Conservation (phyloP, 2,329 filamentous ascomycete species). For the Talaromyces marneffei region DNA sequence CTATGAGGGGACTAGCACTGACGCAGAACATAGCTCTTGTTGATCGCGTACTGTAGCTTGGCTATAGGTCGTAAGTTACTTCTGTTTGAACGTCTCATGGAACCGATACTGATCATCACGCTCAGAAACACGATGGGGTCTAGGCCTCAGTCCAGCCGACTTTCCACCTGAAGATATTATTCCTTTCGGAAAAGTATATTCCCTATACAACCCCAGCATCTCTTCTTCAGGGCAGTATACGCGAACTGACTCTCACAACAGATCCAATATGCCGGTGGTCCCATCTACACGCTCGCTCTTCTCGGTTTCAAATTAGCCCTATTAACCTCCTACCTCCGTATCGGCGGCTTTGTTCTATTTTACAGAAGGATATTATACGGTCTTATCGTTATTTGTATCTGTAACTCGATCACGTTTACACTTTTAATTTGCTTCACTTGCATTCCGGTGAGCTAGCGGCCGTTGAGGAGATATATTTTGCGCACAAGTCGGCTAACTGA, state of each 20-base stretch:
- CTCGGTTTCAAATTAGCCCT: slow-evolving; percentile 46
- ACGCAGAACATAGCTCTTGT: not conserved
- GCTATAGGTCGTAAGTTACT: slow-evolving; percentile 1
- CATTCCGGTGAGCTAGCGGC: slow-evolving; percentile 19
- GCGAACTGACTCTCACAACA: not conserved
- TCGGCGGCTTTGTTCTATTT: slow-evolving; percentile 35
- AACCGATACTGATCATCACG: not conserved
- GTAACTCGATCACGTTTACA: slow-evolving; percentile 37
- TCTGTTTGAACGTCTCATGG: not conserved
- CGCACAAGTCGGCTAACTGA: not conserved
- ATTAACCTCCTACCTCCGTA: slow-evolving; percentile 44
- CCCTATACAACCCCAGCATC: not conserved
- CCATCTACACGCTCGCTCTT: slow-evolving; percentile 27
- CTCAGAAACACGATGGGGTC: slow-evolving; percentile 26
- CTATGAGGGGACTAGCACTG: not conserved
- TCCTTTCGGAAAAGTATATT: slow-evolving; percentile 23
- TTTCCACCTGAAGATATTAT: slow-evolving; percentile 23
- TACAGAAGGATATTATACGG: slow-evolving; percentile 32
- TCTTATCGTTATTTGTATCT: slow-evolving; percentile 30
- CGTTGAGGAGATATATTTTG: slow-evolving; percentile 7
- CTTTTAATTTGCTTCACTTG: slow-evolving; percentile 25
- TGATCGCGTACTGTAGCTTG: not conserved
- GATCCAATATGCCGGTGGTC: slow-evolving; percentile 27
- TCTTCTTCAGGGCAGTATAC: not conserved
- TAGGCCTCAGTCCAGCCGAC: slow-evolving; percentile 17